Evolutionary conservation across 2,329 filamentous ascomycete genomes (phyloP), one percentile per base, ranked within the genome.

Genomic region (Sarocladium brachiariae): DNA sequence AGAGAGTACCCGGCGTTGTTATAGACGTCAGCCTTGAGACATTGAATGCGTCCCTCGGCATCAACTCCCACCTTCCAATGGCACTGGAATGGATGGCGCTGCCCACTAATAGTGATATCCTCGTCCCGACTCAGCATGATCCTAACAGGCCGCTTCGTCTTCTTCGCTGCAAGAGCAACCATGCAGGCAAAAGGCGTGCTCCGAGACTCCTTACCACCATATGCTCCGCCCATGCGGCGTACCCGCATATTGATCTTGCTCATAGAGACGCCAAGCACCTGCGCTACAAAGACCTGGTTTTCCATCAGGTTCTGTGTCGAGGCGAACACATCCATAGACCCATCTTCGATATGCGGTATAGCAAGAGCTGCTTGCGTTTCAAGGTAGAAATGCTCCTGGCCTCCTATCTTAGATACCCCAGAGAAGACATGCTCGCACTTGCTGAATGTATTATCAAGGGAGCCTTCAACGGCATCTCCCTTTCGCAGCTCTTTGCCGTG

Each of bases 81-180:
- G n/a, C 78, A 83, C 4, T 92, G 72, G 76, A 95, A 95, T 1
- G 90, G 90, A 67, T 96, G 90, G 9, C 90, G 80, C 65, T 95
- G 89, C 1, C 90, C 90, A 9, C 87, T 89, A 2, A 86, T 89
- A 47, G 86, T 67, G 69, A 96, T 95, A 63, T 96, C 90, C 63
- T 95, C 90, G 58, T 95, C 90, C 46, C 90, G 81, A 53, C 91
- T 95, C 37, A 96, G 77, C 90, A 95, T 95, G 63, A 87, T 92
- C 35, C 90, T 77, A 11, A 95, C 88, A 1, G 89, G 88, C 34
- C 84, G 76, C 49, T 79, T 80, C 2, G 77, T 78, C 67, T 93
- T 95, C 58, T 89, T 83, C 2, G 90, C 90, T 4, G 89, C 89
- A 34, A 86, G 72, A 1, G 90, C 88, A 55, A 86, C 83, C 41